phyloP scores from a whole-genome alignment of 140 eudicot species.

The Cichorium intybus region DNA sequence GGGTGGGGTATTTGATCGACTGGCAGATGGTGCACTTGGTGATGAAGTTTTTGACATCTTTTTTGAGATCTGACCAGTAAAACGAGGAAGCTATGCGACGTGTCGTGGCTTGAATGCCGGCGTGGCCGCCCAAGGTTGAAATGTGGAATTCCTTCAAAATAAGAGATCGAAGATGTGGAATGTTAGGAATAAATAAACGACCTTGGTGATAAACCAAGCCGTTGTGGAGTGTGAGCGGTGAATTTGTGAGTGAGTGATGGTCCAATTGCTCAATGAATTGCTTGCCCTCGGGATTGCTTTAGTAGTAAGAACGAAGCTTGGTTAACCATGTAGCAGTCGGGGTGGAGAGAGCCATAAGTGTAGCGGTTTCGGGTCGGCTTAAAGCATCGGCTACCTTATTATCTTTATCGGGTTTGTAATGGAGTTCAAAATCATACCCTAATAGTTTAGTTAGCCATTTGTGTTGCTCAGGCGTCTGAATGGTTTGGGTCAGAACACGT shows the following conservation, averaged over 20 bases:
- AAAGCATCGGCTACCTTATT: too few species aligned
- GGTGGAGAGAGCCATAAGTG: too few species aligned
- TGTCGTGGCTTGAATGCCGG: not conserved
- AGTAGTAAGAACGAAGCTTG: not conserved
- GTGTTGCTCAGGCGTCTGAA: too few species aligned
- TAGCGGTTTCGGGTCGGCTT: too few species aligned
- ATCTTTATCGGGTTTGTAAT: too few species aligned
- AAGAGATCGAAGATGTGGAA: not conserved
- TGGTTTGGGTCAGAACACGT: too few species aligned
- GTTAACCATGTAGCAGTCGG: too few species aligned
- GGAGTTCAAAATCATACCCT: too few species aligned
- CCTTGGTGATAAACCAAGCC: slow-evolving; percentile 6
- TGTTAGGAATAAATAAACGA: slow-evolving; percentile 6
- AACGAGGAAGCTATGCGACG: not conserved
- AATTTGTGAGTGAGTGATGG: not conserved
- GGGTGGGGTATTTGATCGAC: too few species aligned
- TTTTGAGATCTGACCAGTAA: not conserved
- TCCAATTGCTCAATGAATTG: not conserved
- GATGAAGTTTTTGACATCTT: too few species aligned
- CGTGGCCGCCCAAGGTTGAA: not conserved
- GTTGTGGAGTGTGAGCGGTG: not conserved
- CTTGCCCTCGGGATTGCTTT: slow-evolving; percentile 1
- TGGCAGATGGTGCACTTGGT: too few species aligned
- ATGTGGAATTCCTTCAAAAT: slow-evolving; percentile 7
- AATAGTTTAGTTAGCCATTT: too few species aligned